Evolutionary conservation across 495 filamentous ascomycete species (phyloP).

Genomic region (Aspergillus cavernicola): DNA sequence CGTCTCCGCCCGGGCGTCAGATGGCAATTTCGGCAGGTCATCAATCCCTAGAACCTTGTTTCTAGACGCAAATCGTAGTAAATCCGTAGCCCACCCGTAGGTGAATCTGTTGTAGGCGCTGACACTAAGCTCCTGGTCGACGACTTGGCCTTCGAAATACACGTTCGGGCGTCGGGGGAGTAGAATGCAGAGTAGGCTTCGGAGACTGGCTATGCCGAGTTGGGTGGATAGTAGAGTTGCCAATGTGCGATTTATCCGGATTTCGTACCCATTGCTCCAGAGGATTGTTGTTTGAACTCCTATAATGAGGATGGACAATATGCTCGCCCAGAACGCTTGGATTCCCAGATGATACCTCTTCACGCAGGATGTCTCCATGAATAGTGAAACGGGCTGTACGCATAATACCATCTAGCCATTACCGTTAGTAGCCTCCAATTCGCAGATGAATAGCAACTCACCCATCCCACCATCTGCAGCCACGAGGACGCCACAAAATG

Average conservation of each 20-base stretch:
- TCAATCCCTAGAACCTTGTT: slow-evolving; percentile 55
- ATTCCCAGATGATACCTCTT: slow-evolving; percentile 27
- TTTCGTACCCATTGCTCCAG: slow-evolving; percentile 8
- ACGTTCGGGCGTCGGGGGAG: slow-evolving; percentile 69
- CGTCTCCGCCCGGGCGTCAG: slow-evolving; percentile 23
- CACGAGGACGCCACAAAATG: slow-evolving; percentile 22
- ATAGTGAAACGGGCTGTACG: slow-evolving; percentile 33
- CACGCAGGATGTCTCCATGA: slow-evolving; percentile 30
- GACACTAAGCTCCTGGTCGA: slow-evolving; percentile 61
- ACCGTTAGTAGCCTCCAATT: neutral
- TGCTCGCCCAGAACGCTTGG: slow-evolving; percentile 30
- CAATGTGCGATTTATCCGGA: slow-evolving; percentile 12
- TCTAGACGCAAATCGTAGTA: slow-evolving; percentile 51
- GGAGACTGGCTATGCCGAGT: slow-evolving; percentile 24
- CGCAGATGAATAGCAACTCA: slow-evolving; percentile 14
- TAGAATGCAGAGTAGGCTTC: slow-evolving; percentile 28
- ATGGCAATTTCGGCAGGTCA: slow-evolving; percentile 51
- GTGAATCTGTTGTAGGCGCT: slow-evolving; percentile 60
- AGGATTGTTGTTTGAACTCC: slow-evolving; percentile 19
- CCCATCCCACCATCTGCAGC: slow-evolving; percentile 37
- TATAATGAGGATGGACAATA: slow-evolving; percentile 17
- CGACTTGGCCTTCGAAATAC: slow-evolving; percentile 47
- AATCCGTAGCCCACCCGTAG: slow-evolving; percentile 55
- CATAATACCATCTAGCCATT: slow-evolving; percentile 25
- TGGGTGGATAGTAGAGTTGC: slow-evolving; percentile 21